A percentile compares a stretch with the other conserved stretches of the same genome.
Evolutionary conservation across 2,329 filamentous ascomycete species (phyloP).

Genomic region (Catunica adiposa): DNA sequence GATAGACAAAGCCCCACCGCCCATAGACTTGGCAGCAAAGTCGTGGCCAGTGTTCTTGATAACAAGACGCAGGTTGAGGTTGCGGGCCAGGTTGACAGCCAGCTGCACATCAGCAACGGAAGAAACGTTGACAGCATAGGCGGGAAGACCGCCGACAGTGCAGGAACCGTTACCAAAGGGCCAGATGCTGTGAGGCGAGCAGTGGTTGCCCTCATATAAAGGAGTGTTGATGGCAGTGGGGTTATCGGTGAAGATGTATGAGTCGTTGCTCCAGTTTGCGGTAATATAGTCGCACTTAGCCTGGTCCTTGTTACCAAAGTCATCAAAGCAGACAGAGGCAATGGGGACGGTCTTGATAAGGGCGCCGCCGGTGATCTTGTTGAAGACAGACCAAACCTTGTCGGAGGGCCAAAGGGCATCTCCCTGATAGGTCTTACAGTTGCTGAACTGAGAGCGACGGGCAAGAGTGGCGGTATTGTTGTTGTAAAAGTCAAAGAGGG

Average conservation of each 20-base stretch:
- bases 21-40: constrained; percentile 26
- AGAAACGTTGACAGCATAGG: constrained; percentile 26
- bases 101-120: constrained; percentile 30
- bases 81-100: constrained; percentile 30
- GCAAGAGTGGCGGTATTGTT: neutral
- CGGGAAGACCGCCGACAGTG: constrained; percentile 26
- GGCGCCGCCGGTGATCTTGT: constrained; percentile 19
- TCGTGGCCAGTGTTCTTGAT: constrained; percentile 38
- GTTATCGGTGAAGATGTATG: constrained; percentile 12
- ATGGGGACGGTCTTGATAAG: constrained; percentile 22
- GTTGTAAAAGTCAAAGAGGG: constrained; percentile 10
- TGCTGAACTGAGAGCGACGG: constrained; percentile 7
- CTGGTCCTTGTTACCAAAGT: constrained; percentile 16
- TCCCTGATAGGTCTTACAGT: constrained; percentile 21
- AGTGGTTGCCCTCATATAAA: constrained; percentile 13
- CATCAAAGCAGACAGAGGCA: constrained; percentile 20
- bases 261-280: constrained; percentile 15
- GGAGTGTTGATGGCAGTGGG: constrained; percentile 18
- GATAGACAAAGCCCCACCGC: constrained; percentile 25
- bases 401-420: constrained; percentile 20
- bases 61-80: constrained; percentile 32
- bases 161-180: constrained; percentile 20
- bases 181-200: constrained; percentile 12
- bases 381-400: constrained; percentile 19
- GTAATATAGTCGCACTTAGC: constrained; percentile 20